Evolutionary conservation across 768 basidiomycete genomes (phyloP).

Genomic region (Peribolospora kevripleyi): DNA sequence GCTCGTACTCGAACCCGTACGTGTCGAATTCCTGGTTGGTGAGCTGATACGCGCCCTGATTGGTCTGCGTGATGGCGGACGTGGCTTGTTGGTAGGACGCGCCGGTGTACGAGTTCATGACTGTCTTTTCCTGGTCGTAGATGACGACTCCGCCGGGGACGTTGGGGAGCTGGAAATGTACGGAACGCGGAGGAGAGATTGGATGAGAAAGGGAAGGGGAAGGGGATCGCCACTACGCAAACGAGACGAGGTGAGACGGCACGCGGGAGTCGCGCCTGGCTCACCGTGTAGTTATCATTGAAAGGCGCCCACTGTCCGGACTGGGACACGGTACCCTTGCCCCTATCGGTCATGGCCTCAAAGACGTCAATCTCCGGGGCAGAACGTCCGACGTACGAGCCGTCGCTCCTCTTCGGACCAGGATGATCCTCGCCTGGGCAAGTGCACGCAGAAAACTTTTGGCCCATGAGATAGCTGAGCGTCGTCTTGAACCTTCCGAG

Average conservation of each 20-base stretch:
- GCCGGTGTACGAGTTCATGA: slow-evolving; percentile 8
- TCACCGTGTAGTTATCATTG: too few species aligned
- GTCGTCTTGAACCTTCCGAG: neutral
- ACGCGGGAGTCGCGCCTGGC: too few species aligned
- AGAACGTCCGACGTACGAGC: slow-evolving; percentile 22
- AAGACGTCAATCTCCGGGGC: slow-evolving; percentile 60
- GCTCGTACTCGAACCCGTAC: slow-evolving; percentile 13
- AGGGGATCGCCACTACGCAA: too few species aligned
- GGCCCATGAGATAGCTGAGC: slow-evolving; percentile 66
- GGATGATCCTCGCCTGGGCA: slow-evolving; percentile 41
- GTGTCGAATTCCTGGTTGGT: slow-evolving; percentile 4
- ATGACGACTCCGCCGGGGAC: slow-evolving; percentile 30
- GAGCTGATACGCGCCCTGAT: slow-evolving; percentile 7
- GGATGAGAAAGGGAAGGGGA: too few species aligned
- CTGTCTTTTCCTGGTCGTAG: slow-evolving; percentile 22
- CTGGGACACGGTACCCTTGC: slow-evolving; percentile 44
- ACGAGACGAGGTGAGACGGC: too few species aligned
- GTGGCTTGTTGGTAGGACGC: slow-evolving; percentile 12
- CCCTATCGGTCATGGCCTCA: neutral
- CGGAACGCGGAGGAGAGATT: neutral
- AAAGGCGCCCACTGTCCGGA: slow-evolving; percentile 32
- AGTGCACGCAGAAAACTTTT: slow-evolving; percentile 66
- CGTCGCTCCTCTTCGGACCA: neutral
- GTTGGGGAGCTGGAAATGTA: slow-evolving; percentile 35
- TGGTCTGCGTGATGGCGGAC: slow-evolving; percentile 10